Evolutionary conservation across 345 rosid genomes (phyloP), one percentile per base, ranked within the genome.

Genomic region (Eucalyptus pauciflora): DNA sequence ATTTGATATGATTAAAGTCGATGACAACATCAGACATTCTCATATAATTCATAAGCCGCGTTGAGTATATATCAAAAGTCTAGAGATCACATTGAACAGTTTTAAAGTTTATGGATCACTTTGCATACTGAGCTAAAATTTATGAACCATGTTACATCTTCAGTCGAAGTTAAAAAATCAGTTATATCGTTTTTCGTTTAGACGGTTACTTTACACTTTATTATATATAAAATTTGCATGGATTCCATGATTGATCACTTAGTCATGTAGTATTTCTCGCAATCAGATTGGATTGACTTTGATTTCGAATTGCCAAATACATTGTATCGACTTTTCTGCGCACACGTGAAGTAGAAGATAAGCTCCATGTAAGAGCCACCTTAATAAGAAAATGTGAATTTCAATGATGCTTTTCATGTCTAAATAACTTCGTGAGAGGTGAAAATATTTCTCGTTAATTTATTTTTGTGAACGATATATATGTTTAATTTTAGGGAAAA

Each of bases 1-100:
- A 22, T 56, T 24, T 10, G 13, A 22, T 56, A 10, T 24, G 3
- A 22, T 4, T 3, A 56, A 22, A 0, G 9, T 24, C 2, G 0
- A 0, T 8, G 13, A 9, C 3, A 56, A 9, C 3, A 56, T 56
- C 2, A 2, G 0, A 56, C 3, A 56, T 56, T 10, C 0, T 56
- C 13, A 56, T 56, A 10, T 56, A 24, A 56, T 24, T 56, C 3
- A 9, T 24, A 1, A 0, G 0, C 0, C 3, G 4, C 0, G 2
- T 52, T 20, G 10, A 20, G 5, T 1, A 52, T 7, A 2, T 52
- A 0, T 2, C 2, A 18, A 52, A 52, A 56, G 0, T 56, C 0
- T 22, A 56, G 1, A 24, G 2, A 24, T 4, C 6, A 2, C 0
- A 25, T 24, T 56, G 0, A 2, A 2, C 2, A 22, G 8, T 22